Evolutionary conservation across 108 stramenopile species (phyloP).

Genomic region (Skeletonema tropicum): DNA sequence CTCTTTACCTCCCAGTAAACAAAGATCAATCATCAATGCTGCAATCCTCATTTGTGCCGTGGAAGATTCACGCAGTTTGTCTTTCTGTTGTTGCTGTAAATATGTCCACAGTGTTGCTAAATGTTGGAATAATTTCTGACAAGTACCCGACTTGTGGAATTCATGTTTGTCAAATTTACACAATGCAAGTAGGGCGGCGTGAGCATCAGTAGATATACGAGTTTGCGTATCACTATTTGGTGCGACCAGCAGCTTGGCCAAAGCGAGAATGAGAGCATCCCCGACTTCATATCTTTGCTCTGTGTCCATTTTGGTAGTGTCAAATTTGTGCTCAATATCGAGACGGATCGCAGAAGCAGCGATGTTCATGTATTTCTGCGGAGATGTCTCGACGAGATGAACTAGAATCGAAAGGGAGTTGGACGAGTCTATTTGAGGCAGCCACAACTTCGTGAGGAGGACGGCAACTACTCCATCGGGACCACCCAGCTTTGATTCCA

Average conservation of each 20-base stretch:
- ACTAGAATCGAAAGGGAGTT: constrained; percentile 31
- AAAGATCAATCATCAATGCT: constrained; percentile 42
- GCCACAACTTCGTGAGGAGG: constrained; percentile 26
- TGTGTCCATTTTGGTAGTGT: background rate
- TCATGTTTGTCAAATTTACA: constrained; percentile 27
- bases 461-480: constrained; percentile 21
- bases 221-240: constrained; percentile 32
- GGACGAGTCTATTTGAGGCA: background rate
- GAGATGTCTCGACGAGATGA: constrained; percentile 22
- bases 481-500: constrained; percentile 31
- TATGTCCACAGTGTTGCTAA: constrained; percentile 27
- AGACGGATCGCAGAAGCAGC: constrained; percentile 26
- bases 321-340: constrained; percentile 22
- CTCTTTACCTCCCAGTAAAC: constrained; percentile 38
- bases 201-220: constrained; percentile 37
- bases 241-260: constrained; percentile 29
- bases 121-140: constrained; percentile 5
- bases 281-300: background rate
- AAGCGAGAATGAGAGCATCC: constrained; percentile 31
- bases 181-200: constrained; percentile 21
- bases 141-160: constrained; percentile 6
- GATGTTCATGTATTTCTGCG: constrained; percentile 17
- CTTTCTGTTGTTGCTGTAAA: constrained; percentile 19
- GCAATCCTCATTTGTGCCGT: constrained; percentile 31
- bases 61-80: constrained; percentile 19